A percentile compares a stretch with the other conserved stretches of the same genome.
phyloP scores from a whole-genome alignment of 2,329 filamentous ascomycete genomes.

The Aspergillus awamori region DNA sequence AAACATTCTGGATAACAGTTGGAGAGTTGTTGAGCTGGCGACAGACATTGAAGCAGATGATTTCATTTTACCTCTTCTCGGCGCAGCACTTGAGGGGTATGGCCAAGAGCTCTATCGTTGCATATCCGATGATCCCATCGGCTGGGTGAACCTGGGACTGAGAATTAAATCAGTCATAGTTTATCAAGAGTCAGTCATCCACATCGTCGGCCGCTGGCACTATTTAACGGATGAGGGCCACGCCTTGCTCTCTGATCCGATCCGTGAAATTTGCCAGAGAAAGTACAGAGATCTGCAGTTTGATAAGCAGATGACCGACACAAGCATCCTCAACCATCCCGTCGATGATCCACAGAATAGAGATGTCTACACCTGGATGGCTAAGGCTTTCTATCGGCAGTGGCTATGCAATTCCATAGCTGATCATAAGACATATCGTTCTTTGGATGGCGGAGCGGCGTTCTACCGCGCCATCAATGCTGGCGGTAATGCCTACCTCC shows the following conservation, averaged over 20 bases:
- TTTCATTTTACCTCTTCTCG: constrained; percentile 49
- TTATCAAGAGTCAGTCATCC: too few relatives aligned
- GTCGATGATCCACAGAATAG: not conserved
- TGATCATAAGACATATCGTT: constrained; percentile 41
- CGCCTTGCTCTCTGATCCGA: constrained; percentile 19
- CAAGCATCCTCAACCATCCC: constrained; percentile 31
- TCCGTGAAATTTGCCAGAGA: constrained; percentile 26
- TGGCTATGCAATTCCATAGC: constrained; percentile 49
- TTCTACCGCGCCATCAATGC: constrained; percentile 47
- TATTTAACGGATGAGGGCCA: constrained; percentile 22
- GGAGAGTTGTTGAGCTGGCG: constrained; percentile 47
- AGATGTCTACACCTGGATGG: constrained; percentile 16
- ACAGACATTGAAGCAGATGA: constrained; percentile 50
- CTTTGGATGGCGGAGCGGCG: constrained; percentile 50
- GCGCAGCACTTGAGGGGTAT: constrained; percentile 49
- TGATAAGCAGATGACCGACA: constrained; percentile 32
- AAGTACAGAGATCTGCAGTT: constrained; percentile 29
- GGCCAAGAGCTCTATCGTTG: constrained; percentile 51
- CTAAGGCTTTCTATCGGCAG: constrained; percentile 37
- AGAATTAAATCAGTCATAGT: constrained; percentile 47
- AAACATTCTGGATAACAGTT: constrained; percentile 8
- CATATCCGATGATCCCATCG: constrained; percentile 47
- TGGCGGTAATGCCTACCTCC: constrained; percentile 49
- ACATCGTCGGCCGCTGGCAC: constrained; percentile 36
- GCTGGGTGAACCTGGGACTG: constrained; percentile 51